Base-by-base conservation (phyloP, 164 flowering plant genomes). In the Dillenia suffruticosa region DNA sequence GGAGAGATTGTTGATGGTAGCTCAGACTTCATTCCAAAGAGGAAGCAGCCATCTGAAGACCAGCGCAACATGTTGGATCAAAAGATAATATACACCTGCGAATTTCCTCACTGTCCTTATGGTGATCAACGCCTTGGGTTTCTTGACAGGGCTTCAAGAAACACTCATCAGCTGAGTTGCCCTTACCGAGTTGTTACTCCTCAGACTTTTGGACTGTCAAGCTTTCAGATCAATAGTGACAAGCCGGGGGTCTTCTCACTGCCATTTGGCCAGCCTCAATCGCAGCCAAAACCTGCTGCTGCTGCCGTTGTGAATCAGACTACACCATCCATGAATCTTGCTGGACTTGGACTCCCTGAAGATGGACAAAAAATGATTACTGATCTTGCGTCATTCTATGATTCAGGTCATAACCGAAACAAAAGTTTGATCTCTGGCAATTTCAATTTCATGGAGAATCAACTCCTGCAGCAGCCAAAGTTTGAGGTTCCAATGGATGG, bases 331-430 rank as follows among this genome's bases (percentile, higher is more conserved):
- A 63, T 78, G 47, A 70, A 68, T 69, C 64, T 71, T 2, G 54
- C 83, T 1, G 82, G 82, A n/a, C 70, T 84, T 46, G 84, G 84
- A 14, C 80, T 89, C 51, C 81, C 91, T 0, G 82, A 83, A 56
- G 89, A 89, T 49, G 96, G 84, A 45, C 85, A 85, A 56, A 82
- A 82, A 55, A 75, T 78, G 76, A 87, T 89, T 11, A 62, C 70
- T 45, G 85, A 87, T 1, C 86, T 89, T 5, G 72, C 85, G 82
- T 75, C 85, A 0, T 64, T 72, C 32, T 89, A 89, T 61, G 90
- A 86, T 49, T 50, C 65, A 15, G 84, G 77, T 71, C 63, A 72
- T 44, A 82, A 75, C 56, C 69, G 62, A 49, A 73, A 64, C 65
- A 79, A 74, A 61, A 68, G 22, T 40, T 7, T 63, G 2, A 72